These are phyloP conservation scores for Penicillium brasilianum DNA, from an alignment of 2,329 filamentous ascomycete genomes.

Conservation along the genomic window DNA sequence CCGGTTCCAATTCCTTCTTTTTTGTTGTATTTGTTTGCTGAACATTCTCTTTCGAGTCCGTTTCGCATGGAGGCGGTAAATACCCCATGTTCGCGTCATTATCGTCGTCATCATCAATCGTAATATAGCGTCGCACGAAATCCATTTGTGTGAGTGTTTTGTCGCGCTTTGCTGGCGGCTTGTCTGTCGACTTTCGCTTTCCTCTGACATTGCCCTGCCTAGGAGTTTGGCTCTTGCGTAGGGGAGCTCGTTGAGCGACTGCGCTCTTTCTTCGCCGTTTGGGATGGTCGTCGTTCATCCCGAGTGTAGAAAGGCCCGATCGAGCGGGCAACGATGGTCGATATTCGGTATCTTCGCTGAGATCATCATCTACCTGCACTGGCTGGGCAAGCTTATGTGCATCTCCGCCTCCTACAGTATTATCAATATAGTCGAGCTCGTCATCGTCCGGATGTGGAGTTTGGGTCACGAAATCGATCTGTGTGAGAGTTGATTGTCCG, in stretches of 20 bases:
- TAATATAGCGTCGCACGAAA: conserved; percentile 44
- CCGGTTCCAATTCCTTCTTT: not conserved
- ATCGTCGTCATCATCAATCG: conserved; percentile 43
- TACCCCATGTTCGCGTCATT: conserved; percentile 40
- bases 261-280: conserved; percentile 26
- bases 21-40: not conserved
- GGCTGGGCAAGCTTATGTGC: conserved; percentile 23
- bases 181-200: conserved; percentile 31
- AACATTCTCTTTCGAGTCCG: conserved; percentile 1
- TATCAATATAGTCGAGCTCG: conserved; percentile 40
- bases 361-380: conserved; percentile 34
- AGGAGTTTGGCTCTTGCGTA: conserved; percentile 26
- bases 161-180: conserved; percentile 33
- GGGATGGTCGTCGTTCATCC: conserved; percentile 20
- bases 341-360: conserved; percentile 32
- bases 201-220: conserved; percentile 28
- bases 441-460: conserved; percentile 29
- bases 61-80: conserved; percentile 33
- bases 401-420: conserved; percentile 11
- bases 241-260: conserved; percentile 1
- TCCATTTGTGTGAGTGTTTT: conserved; percentile 52
- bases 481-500: conserved; percentile 48
- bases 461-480: conserved; percentile 47
- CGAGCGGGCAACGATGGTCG: conserved; percentile 20
- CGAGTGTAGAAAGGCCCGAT: conserved; percentile 19